phyloP scores from a whole-genome alignment of 2,329 filamentous ascomycete species.

The Fusarium sp. region DNA sequence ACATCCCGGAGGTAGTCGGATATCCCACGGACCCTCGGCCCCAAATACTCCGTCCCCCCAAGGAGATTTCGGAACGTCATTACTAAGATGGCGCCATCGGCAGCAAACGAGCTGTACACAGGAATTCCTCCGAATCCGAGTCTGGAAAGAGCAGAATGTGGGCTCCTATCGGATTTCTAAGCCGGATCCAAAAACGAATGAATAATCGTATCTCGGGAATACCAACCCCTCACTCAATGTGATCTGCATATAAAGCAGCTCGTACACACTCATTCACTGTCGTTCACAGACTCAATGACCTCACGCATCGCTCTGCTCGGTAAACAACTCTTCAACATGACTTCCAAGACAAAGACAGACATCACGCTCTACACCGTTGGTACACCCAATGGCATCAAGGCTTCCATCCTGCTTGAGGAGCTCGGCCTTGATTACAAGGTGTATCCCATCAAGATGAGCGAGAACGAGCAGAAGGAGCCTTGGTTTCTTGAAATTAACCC shows the following conservation, averaged over 20 bases:
- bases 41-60: neutral
- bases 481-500: conserved; percentile 95
- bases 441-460: conserved; percentile 76
- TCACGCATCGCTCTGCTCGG: conserved; percentile 41
- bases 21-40: neutral
- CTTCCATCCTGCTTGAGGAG: conserved; percentile 88
- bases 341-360: conserved; percentile 59
- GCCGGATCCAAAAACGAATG: neutral
- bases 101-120: neutral
- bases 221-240: neutral
- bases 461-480: conserved; percentile 83
- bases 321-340: conserved; percentile 47
- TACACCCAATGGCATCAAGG: conserved; percentile 92
- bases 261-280: neutral
- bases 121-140: neutral
- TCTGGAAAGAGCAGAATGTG: neutral
- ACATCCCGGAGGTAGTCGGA: neutral
- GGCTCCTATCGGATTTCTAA: neutral
- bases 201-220: neutral
- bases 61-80: conserved; percentile 5
- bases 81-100: conserved; percentile 9
- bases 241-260: neutral
- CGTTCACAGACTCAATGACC: conserved; percentile 28
- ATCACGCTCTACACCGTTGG: conserved; percentile 85
- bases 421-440: conserved; percentile 84